phyloP scores from a whole-genome alignment of 1,284 basidiomycete genomes.

The Pulchroboletus neoregius region DNA sequence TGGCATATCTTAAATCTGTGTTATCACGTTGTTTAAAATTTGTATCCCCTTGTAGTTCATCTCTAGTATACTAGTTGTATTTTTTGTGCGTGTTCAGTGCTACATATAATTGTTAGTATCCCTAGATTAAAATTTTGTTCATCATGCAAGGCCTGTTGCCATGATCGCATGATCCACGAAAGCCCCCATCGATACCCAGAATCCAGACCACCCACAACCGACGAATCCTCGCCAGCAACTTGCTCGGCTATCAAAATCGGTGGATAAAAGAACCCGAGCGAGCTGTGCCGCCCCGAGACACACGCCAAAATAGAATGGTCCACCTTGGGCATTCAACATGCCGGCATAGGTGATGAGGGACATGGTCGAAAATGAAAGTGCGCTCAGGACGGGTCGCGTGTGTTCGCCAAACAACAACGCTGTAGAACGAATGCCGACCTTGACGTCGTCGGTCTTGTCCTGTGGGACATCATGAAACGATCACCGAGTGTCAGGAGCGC shows the following conservation, averaged over 20 bases:
- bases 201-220: conserved; percentile 86
- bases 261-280: conserved; percentile 72
- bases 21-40: not conserved
- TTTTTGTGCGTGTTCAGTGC: not conserved
- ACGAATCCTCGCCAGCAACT: conserved; percentile 94
- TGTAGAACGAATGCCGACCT: conserved; percentile 89
- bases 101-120: not conserved
- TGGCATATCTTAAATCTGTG: conserved; percentile 29
- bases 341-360: conserved; percentile 79
- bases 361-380: conserved; percentile 73
- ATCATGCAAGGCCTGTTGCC: conserved; percentile 9
- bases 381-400: conserved; percentile 74
- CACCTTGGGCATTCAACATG: conserved; percentile 69
- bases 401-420: conserved; percentile 84
- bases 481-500: not conserved
- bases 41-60: not conserved
- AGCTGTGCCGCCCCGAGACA: conserved; percentile 76
- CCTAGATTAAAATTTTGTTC: not conserved
- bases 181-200: conserved; percentile 85
- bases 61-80: not conserved
- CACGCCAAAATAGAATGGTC: conserved; percentile 79
- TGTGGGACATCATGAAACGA: conserved; percentile 32
- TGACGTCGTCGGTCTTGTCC: conserved; percentile 92
- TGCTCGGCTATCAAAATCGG: conserved; percentile 73
- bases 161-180: conserved; percentile 67